phyloP scores from a whole-genome alignment of 106 monocot species.

The Allium fistulosum region DNA sequence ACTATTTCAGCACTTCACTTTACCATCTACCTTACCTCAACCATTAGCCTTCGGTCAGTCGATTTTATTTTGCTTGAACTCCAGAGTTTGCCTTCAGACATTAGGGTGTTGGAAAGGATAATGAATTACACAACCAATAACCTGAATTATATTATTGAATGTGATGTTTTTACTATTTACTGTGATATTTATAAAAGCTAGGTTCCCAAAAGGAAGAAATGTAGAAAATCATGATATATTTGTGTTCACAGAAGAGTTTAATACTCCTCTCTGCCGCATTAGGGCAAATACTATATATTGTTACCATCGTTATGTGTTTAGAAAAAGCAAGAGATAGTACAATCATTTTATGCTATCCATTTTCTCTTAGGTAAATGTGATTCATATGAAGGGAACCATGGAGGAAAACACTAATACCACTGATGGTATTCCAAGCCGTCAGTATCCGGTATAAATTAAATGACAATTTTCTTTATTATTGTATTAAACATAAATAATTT shows the following conservation, averaged over 20 bases:
- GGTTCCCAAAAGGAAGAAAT: conserved; percentile 93
- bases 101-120: too few species aligned
- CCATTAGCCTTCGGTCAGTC: too few species aligned
- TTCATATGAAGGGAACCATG: conserved; percentile 97
- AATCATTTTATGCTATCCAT: background rate
- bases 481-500: background rate
- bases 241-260: conserved; percentile 93
- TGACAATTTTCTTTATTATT: background rate
- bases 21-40: too few species aligned
- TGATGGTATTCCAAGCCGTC: conserved; percentile 96
- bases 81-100: too few species aligned
- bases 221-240: conserved; percentile 81
- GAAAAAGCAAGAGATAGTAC: conserved; percentile 1
- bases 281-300: conserved; percentile 32
- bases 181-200: too few species aligned
- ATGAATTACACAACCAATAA: too few species aligned
- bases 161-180: too few species aligned
- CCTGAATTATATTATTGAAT: too few species aligned
- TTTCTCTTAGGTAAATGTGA: conserved; percentile 78
- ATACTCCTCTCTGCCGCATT: conserved; percentile 88
- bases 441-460: conserved; percentile 65
- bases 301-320: background rate
- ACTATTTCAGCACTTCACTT: too few species aligned
- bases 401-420: conserved; percentile 99
- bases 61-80: too few species aligned